Evolutionary conservation across 371 early-diverging fungal species (phyloP).

Genomic region (Apophysomyces variabilis): DNA sequence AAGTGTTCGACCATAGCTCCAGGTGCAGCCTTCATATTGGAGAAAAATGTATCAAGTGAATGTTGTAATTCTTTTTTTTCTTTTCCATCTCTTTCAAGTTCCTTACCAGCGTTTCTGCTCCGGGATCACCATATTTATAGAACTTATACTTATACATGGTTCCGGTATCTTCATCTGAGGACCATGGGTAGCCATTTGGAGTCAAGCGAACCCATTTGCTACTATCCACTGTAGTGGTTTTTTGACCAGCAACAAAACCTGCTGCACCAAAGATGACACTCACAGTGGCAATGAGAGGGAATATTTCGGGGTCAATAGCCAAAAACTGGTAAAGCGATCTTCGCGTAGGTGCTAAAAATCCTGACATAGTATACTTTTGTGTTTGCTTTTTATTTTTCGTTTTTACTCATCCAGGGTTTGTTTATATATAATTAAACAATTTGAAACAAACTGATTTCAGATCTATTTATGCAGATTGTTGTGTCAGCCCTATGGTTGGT

Average conservation of each 20-base stretch:
- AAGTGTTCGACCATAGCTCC: slow-evolving; percentile 16
- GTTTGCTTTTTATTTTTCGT: background rate
- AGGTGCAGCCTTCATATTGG: slow-evolving; percentile 1
- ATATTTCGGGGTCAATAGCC: slow-evolving; percentile 28
- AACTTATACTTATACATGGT: slow-evolving; percentile 7
- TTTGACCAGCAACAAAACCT: slow-evolving; percentile 21
- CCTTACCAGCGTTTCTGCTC: slow-evolving; percentile 7
- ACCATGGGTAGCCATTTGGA: slow-evolving; percentile 13
- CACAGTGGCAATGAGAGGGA: slow-evolving; percentile 23
- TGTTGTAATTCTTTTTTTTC: background rate
- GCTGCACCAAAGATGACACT: slow-evolving; percentile 7
- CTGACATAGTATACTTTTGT: slow-evolving; percentile 13
- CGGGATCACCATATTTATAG: slow-evolving; percentile 13
- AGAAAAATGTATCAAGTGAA: background rate
- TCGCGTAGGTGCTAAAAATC: slow-evolving; percentile 19
- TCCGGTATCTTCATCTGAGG: background rate
- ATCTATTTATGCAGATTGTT: background rate
- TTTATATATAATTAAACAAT: background rate
- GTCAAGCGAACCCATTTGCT: slow-evolving; percentile 9
- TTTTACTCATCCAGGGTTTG: background rate
- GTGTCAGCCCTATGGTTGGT: background rate
- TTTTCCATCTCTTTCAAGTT: background rate
- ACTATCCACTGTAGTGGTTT: background rate
- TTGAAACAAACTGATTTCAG: background rate
- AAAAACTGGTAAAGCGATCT: slow-evolving; percentile 18